These are phyloP conservation scores for Ceratopteris richardii DNA, from an alignment of 75 land plant species.

Conservation along the genomic window DNA sequence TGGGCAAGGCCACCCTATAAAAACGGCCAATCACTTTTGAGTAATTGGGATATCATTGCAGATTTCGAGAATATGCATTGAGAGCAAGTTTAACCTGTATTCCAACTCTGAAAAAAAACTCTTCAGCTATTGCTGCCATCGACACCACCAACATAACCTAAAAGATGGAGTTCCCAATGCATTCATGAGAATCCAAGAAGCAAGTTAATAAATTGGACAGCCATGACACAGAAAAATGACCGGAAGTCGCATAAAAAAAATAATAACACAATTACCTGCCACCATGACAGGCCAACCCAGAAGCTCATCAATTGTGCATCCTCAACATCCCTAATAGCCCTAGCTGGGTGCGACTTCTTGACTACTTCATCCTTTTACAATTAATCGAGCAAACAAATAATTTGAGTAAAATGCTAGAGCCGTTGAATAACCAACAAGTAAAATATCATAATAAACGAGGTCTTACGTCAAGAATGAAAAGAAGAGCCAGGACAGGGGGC, in stretches of 20 bases:
- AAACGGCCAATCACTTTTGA: background rate
- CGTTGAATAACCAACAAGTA: no score
- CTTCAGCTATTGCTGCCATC: constrained; percentile 84
- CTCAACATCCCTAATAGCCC: constrained; percentile 92
- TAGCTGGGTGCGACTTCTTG: constrained; percentile 74
- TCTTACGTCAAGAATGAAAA: constrained; percentile 81
- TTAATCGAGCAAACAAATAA: background rate
- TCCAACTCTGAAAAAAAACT: constrained; percentile 90
- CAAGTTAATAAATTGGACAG: no score
- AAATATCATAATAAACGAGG: no score
- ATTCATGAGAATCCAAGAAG: no score
- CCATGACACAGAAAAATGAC: no score
- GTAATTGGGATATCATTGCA: background rate
- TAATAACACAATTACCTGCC: no score
- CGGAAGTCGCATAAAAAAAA: no score
- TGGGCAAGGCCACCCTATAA: constrained; percentile 81
- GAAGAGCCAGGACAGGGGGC: constrained; percentile 89
- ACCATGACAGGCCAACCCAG: constrained; percentile 81
- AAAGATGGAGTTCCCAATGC: no score
- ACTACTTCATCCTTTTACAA: constrained; percentile 90
- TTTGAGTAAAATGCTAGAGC: background rate
- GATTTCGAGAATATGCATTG: no score
- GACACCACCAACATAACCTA: constrained; percentile 73
- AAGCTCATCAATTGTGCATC: constrained; percentile 83
- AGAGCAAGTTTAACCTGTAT: constrained; percentile 51